phyloP scores from a whole-genome alignment of 2,329 filamentous ascomycete genomes.

The Aschersonia sp. region DNA sequence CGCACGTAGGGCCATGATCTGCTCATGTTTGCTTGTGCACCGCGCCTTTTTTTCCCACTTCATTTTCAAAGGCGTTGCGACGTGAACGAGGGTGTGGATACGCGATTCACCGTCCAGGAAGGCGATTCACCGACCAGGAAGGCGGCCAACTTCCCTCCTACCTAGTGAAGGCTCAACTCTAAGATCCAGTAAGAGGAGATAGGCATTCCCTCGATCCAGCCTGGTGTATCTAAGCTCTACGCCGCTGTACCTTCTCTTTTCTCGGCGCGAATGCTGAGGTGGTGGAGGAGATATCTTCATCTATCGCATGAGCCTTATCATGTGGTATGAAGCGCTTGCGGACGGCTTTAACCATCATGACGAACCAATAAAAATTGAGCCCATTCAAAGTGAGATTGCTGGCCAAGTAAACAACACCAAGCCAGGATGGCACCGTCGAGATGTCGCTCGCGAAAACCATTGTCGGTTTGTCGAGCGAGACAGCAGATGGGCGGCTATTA shows the following conservation, averaged over 20 bases:
- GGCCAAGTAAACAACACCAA: constrained; percentile 51
- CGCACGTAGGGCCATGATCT: too few relatives aligned
- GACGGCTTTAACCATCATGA: constrained; percentile 72
- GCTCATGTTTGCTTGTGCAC: too few relatives aligned
- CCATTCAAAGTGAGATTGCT: constrained; percentile 61
- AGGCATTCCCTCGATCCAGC: neutral
- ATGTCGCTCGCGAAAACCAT: constrained; percentile 31
- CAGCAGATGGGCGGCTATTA: constrained; percentile 21
- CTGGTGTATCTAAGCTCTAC: constrained; percentile 12
- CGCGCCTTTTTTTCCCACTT: too few relatives aligned
- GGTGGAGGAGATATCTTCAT: constrained; percentile 14
- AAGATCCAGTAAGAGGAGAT: neutral
- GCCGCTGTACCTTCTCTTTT: constrained; percentile 9
- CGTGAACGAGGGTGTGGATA: too few relatives aligned
- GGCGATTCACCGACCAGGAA: too few relatives aligned
- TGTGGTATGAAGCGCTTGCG: constrained; percentile 55
- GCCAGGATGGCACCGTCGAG: constrained; percentile 51
- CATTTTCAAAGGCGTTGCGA: too few relatives aligned
- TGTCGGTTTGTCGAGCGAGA: constrained; percentile 7
- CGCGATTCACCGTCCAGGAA: too few relatives aligned
- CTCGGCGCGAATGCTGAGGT: constrained; percentile 12
- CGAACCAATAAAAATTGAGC: constrained; percentile 76
- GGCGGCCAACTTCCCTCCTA: too few relatives aligned
- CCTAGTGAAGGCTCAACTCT: too few relatives aligned
- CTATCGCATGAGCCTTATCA: constrained; percentile 15